Percentiles rank a stretch among this genome's conserved stretches.
Evolutionary conservation across 352 stramenopile species (phyloP).

Genomic region (Globisporangium cederbergense): DNA sequence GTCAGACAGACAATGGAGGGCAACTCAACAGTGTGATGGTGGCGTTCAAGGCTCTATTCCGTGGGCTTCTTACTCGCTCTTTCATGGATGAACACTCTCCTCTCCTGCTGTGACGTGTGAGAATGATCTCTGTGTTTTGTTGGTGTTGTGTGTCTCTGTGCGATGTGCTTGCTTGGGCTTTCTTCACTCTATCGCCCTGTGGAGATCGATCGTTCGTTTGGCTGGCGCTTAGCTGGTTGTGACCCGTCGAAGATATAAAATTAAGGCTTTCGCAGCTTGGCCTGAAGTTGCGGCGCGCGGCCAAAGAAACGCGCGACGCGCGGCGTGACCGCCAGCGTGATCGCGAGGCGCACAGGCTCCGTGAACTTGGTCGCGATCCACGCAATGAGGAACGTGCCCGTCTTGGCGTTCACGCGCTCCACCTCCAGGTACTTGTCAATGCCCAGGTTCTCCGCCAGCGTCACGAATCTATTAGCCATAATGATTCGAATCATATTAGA

Average conservation of each 20-base stretch:
- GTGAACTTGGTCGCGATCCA: slow-evolving; percentile 89
- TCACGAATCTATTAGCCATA: slow-evolving; percentile 44
- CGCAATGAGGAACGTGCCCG: slow-evolving; percentile 73
- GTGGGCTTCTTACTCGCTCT: neutral
- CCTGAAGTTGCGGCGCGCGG: slow-evolving; percentile 52
- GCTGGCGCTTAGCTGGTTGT: neutral
- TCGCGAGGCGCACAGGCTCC: slow-evolving; percentile 68
- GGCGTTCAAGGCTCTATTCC: slow-evolving; percentile 4
- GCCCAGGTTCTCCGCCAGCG: slow-evolving; percentile 60
- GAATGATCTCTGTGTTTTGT: neutral
- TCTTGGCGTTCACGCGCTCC: slow-evolving; percentile 78
- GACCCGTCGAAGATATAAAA: neutral
- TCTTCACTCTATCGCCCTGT: slow-evolving; percentile 6
- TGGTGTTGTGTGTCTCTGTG: neutral
- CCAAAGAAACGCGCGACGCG: slow-evolving; percentile 71
- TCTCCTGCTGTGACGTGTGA: neutral
- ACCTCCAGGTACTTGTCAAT: slow-evolving; percentile 81
- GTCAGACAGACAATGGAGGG: no score
- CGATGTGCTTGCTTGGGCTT: neutral
- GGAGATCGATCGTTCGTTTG: neutral
- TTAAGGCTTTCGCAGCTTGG: slow-evolving; percentile 24
- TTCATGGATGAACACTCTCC: neutral
- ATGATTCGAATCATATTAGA: neutral
- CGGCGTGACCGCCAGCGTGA: slow-evolving; percentile 79
- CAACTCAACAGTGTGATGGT: no score